A percentile compares a stretch with the other conserved stretches of the same genome.
Conservation (phyloP, 805 yeast genomes). For the Debaryomyces castellii region DNA sequence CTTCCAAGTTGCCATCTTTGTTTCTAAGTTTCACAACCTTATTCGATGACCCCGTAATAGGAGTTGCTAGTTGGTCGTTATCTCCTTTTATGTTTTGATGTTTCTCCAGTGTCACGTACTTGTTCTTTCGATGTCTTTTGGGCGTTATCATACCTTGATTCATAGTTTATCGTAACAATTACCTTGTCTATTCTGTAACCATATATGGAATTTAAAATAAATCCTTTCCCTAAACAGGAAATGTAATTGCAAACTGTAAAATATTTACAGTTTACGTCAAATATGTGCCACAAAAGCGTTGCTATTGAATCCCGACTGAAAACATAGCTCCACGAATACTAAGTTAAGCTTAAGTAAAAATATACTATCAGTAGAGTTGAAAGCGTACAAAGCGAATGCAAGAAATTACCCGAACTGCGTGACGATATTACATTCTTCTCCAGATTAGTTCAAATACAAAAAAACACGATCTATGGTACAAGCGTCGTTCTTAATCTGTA, state of each 20-base stretch:
- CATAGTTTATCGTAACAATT: background rate
- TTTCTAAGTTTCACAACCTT: background rate
- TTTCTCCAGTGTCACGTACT: background rate
- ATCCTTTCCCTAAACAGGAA: slow-evolving; percentile 1
- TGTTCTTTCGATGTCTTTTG: background rate
- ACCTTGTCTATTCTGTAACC: background rate
- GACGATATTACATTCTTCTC: too few species aligned
- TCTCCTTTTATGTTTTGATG: background rate
- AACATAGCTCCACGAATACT: too few species aligned
- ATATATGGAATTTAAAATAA: background rate
- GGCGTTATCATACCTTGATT: background rate
- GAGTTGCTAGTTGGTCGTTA: slow-evolving; percentile 3
- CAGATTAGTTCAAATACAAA: too few species aligned
- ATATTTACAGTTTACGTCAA: slow-evolving; percentile 1
- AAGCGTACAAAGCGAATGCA: too few species aligned
- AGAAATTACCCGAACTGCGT: too few species aligned
- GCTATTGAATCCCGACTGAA: background rate
- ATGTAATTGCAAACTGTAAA: slow-evolving; percentile 3
- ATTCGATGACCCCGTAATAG: slow-evolving; percentile 1
- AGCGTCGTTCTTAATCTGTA: too few species aligned
- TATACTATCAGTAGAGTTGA: too few species aligned
- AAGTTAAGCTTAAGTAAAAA: too few species aligned
- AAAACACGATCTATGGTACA: too few species aligned
- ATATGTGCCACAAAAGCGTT: background rate
- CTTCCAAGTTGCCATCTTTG: background rate